Percentiles rank a stretch among this genome's conserved stretches.
Conservation (phyloP, 2,329 filamentous ascomycete species). For the Aspergillus aculeatus region DNA sequence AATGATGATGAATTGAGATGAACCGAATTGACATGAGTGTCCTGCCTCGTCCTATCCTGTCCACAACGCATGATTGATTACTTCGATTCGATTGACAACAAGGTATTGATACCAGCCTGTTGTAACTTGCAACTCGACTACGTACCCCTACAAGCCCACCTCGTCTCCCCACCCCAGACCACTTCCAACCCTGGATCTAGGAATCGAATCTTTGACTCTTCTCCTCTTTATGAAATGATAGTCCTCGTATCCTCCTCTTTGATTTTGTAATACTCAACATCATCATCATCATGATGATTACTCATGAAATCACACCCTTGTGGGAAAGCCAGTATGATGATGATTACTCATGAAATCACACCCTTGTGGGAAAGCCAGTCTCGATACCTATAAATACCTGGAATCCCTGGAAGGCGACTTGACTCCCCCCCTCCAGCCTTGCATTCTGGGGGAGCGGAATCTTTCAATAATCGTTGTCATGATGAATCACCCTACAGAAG, state of each 20-base stretch:
- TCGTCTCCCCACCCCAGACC: neutral
- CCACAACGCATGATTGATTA: neutral
- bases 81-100: neutral
- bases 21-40: neutral
- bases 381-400: neutral
- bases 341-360: too few relatives aligned
- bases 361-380: neutral
- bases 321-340: neutral
- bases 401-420: neutral
- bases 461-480: neutral
- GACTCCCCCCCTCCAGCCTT: neutral
- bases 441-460: neutral
- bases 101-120: neutral
- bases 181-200: neutral
- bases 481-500: neutral
- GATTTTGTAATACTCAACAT: neutral
- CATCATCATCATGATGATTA: too few relatives aligned
- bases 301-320: neutral
- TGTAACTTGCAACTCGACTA: too few relatives aligned
- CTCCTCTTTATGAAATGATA: neutral
- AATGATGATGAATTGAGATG: neutral
- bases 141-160: too few relatives aligned
- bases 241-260: neutral
- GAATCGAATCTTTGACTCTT: neutral
- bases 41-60: neutral